Evolutionary conservation across 805 yeast species (phyloP).

Genomic region (Hanseniaspora clermontiae): DNA sequence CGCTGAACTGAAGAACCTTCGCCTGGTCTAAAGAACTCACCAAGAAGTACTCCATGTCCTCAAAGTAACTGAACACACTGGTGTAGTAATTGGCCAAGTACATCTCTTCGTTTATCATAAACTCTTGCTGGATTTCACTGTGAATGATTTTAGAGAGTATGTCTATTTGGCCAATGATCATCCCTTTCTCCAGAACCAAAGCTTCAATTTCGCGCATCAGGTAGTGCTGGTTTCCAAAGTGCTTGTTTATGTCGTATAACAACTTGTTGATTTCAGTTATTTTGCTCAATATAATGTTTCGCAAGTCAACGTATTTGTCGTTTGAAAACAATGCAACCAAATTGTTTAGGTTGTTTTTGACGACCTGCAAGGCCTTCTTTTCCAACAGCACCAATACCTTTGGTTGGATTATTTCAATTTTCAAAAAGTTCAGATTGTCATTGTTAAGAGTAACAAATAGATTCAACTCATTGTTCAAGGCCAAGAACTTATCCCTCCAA

Average conservation of each 20-base stretch:
- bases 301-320: neutral
- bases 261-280: conserved; percentile 2
- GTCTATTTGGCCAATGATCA: conserved; percentile 8
- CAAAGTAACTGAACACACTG: conserved; percentile 1
- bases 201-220: conserved; percentile 8
- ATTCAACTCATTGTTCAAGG: conserved; percentile 9
- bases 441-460: neutral
- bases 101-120: conserved; percentile 1
- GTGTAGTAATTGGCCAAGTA: neutral
- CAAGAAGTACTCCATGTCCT: neutral
- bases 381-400: conserved; percentile 3
- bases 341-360: neutral
- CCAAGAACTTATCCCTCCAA: conserved; percentile 11
- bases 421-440: conserved; percentile 3
- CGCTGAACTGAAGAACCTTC: neutral
- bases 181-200: neutral
- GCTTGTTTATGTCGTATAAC: conserved; percentile 1
- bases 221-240: neutral
- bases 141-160: conserved; percentile 4
- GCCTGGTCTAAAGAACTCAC: neutral
- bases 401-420: neutral
- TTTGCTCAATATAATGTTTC: neutral
- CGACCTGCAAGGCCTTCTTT: neutral
- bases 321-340: neutral
- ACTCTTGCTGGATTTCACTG: conserved; percentile 8